Conservation (phyloP, 2,329 filamentous ascomycete species). For the Ilyonectria mors-panacis region DNA sequence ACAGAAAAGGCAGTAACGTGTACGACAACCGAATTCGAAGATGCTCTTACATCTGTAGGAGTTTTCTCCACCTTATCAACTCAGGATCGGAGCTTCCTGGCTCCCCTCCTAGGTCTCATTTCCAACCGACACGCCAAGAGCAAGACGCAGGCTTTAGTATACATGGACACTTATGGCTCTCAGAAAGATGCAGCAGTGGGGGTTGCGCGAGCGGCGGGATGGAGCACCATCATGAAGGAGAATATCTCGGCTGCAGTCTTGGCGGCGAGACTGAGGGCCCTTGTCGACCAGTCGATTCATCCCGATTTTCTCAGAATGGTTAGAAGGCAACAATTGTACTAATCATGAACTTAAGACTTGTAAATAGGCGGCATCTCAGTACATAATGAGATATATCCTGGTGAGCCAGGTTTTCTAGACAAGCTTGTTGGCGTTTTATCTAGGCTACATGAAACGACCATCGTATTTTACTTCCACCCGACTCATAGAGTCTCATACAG, state of each 20-base stretch:
- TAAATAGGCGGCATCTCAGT: not conserved
- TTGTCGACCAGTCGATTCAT: slow-evolving; percentile 31
- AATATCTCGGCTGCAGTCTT: slow-evolving; percentile 27
- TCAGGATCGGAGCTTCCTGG: slow-evolving; percentile 18
- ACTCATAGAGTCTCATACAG: not conserved
- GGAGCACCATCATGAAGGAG: slow-evolving; percentile 27
- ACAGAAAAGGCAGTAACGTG: not conserved
- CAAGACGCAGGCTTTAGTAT: slow-evolving; percentile 11
- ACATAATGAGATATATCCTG: not conserved
- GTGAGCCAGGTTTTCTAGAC: not conserved
- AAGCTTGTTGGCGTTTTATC: not conserved
- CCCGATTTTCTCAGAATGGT: slow-evolving; percentile 33
- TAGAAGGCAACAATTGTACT: slow-evolving; percentile 26
- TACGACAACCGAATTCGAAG: slow-evolving; percentile 8
- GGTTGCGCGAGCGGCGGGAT: slow-evolving; percentile 14
- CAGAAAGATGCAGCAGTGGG: slow-evolving; percentile 15
- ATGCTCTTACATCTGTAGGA: slow-evolving; percentile 10
- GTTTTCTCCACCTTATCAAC: slow-evolving; percentile 27
- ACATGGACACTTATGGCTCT: slow-evolving; percentile 17
- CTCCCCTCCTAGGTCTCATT: slow-evolving; percentile 18
- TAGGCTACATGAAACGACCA: not conserved
- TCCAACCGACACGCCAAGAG: slow-evolving; percentile 7
- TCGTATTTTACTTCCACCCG: not conserved
- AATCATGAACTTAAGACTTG: not conserved
- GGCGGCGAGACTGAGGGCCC: slow-evolving; percentile 19